Evolutionary conservation across 768 basidiomycete species (phyloP), one percentile per base, ranked within the genome.

Genomic region (Leccinum aurantiacum): DNA sequence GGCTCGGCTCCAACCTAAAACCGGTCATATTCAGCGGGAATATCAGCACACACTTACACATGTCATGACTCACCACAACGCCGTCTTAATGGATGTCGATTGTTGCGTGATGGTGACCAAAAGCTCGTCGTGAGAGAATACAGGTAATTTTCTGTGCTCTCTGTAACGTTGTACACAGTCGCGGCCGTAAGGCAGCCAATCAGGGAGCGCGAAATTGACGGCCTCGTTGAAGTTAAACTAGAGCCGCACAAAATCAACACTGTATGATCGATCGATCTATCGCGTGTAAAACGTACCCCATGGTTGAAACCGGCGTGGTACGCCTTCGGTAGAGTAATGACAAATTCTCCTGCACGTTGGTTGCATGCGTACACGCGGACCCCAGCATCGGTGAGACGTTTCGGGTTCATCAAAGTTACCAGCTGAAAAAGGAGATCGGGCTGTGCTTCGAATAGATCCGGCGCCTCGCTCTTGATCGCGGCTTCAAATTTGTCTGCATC

Each of bases 231-330:
- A 95, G 77, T 99, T 99, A 68, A 98, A 78, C 95, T 97, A 68
- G 17, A 38, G 65, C 64, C 60, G 69, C 60, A 68, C 64, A 62
- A 70, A 65, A 63, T 73, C 66, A 68, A 59, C 54, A 50, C 48
- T 59, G 22, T 53, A 54, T 60, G 53, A 71, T 69, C 62, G 59
- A 69, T 65, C 62, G 59, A 69, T 65, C 63, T 60, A 56, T 61
- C 59, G 63, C 70, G 56, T 57, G 68, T 66, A 69, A 47, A 58
- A 83, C 91, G 71, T 77, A 95, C 95, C 55, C 95, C 96, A 74
- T 98, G 97, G 72, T 98, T 98, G 80, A 98, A 98, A 3, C 95
- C 95, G 54, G 94, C 93, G 72, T 98, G 95, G 76, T 97, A 99
- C 10, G 95, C 95, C 76, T 96, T 95, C 0, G 97, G 97, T 74